phyloP scores from a whole-genome alignment of 805 yeast genomes.

The Torulaspora gathmanii region DNA sequence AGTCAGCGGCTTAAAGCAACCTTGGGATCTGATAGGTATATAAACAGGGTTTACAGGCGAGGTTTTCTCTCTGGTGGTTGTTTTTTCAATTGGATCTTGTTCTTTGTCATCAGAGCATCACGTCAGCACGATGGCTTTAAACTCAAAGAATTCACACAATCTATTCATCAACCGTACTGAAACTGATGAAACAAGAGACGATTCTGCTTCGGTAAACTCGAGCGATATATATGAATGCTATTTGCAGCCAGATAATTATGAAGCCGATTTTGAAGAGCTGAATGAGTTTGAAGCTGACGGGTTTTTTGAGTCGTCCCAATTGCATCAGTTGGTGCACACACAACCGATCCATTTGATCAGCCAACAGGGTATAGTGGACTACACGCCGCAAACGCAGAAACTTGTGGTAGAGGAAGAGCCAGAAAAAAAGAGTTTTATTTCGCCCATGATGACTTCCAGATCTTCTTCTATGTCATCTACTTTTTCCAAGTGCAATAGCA shows the following conservation, averaged over 20 bases:
- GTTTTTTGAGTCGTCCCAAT: conserved; percentile 14
- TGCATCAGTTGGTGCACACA: conserved; percentile 23
- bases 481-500: conserved; percentile 3
- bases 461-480: conserved; percentile 11
- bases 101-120: too few relatives aligned
- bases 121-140: background rate
- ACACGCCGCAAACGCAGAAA: background rate
- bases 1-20: too few relatives aligned
- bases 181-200: background rate
- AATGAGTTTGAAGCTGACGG: conserved; percentile 8
- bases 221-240: conserved; percentile 10
- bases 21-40: too few relatives aligned
- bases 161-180: conserved; percentile 1
- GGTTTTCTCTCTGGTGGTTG: too few relatives aligned
- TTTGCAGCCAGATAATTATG: conserved; percentile 9
- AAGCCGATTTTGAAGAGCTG: conserved; percentile 6
- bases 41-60: too few relatives aligned
- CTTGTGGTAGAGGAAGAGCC: background rate
- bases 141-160: background rate
- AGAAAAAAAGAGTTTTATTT: background rate
- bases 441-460: conserved; percentile 9
- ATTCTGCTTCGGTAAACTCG: conserved; percentile 1
- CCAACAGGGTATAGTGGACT: conserved; percentile 9
- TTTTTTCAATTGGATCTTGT: too few relatives aligned
- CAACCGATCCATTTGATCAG: conserved; percentile 24